Percentiles rank a stretch among this genome's conserved stretches.
phyloP scores from a whole-genome alignment of 768 basidiomycete genomes.

The Amanita jacksonii region DNA sequence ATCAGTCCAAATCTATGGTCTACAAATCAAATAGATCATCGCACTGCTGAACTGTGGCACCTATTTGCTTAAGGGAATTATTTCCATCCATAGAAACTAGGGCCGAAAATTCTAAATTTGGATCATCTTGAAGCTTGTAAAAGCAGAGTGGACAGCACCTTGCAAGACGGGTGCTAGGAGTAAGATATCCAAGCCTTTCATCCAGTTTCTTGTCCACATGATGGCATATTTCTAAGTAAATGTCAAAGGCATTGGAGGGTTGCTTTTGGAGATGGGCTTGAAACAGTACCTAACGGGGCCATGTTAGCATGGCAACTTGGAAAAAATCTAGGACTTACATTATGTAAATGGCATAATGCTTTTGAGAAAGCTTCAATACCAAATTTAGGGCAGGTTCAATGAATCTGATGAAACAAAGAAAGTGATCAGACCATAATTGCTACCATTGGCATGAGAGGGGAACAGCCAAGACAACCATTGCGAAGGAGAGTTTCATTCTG shows the following conservation, averaged over 20 bases:
- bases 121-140: constrained; percentile 9
- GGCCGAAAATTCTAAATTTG: constrained; percentile 8
- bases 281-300: neutral
- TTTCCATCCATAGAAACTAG: constrained; percentile 18
- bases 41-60: constrained; percentile 1
- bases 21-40: constrained; percentile 9
- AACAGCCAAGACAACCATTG: constrained; percentile 9
- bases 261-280: neutral
- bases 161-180: neutral
- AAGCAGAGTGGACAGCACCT: constrained; percentile 11
- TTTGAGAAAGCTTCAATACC: constrained; percentile 11
- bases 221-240: constrained; percentile 5
- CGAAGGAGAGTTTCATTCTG: constrained; percentile 9
- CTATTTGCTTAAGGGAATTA: constrained; percentile 15
- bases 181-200: constrained; percentile 1
- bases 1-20: constrained; percentile 5
- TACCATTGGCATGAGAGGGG: constrained; percentile 8
- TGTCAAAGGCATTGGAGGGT: constrained; percentile 3
- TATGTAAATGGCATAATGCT: constrained; percentile 10
- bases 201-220: neutral
- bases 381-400: constrained; percentile 9
- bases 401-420: constrained; percentile 6
- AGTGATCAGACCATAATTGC: constrained; percentile 7
- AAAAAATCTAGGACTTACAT: neutral
- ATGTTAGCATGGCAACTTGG: neutral